Conservation (phyloP, 257 asterid genomes). For the Solanum neorickii region DNA sequence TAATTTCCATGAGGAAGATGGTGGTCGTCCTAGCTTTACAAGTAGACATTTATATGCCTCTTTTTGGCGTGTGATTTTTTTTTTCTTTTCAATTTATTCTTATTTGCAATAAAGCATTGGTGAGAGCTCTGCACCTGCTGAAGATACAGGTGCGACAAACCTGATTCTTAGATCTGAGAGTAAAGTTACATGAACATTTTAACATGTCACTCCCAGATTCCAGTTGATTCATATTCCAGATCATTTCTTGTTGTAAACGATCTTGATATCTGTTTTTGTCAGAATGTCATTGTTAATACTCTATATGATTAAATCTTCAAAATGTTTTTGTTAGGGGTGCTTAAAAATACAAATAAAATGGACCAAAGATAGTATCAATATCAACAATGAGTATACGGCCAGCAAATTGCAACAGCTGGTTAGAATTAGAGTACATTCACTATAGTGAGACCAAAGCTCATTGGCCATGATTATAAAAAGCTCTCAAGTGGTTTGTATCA, state of each 20-base stretch:
- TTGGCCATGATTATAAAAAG: background rate
- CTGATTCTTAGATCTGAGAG: background rate
- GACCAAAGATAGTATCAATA: background rate
- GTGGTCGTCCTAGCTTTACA: background rate
- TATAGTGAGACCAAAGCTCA: background rate
- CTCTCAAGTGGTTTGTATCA: background rate
- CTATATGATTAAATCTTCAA: background rate
- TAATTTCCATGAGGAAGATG: background rate
- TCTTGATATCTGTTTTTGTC: background rate
- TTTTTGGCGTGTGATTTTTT: background rate
- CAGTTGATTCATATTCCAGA: background rate
- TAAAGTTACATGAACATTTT: background rate
- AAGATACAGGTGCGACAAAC: background rate
- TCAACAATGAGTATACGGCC: background rate
- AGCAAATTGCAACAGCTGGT: background rate
- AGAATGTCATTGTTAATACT: background rate
- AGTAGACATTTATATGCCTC: background rate
- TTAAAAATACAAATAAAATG: background rate
- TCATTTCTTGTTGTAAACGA: background rate
- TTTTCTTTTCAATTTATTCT: background rate
- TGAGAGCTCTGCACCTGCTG: background rate
- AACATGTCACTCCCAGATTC: background rate
- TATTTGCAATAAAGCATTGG: background rate
- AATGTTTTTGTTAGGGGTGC: background rate
- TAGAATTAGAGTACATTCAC: background rate